Conservation (phyloP, 2,329 filamentous ascomycete genomes). For the Decorospora gaudefroyi region DNA sequence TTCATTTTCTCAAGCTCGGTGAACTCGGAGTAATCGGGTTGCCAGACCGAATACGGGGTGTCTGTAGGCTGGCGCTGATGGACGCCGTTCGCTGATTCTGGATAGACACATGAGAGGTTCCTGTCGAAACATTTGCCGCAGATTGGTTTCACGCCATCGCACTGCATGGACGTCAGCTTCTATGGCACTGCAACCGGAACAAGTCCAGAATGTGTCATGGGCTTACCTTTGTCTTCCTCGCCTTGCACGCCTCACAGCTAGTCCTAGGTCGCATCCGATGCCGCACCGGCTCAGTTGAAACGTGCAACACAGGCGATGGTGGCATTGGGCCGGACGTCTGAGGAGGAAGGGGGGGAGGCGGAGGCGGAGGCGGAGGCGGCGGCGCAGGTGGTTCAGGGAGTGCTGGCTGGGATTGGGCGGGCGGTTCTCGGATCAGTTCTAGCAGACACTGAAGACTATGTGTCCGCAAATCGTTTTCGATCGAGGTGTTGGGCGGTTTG, state of each 20-base stretch:
- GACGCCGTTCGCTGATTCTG: conserved; percentile 23
- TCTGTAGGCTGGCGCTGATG: conserved; percentile 24
- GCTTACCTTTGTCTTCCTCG: conserved; percentile 45
- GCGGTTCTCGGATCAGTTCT: conserved; percentile 42
- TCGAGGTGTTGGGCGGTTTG: conserved; percentile 40
- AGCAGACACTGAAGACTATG: conserved; percentile 47
- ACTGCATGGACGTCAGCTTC: conserved; percentile 31
- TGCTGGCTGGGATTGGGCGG: conserved; percentile 16
- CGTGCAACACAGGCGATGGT: conserved; percentile 3
- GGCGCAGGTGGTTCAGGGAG: conserved; percentile 22
- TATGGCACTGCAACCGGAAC: not conserved
- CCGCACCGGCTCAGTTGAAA: conserved; percentile 13
- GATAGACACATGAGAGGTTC: conserved; percentile 44
- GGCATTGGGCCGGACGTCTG: conserved; percentile 6
- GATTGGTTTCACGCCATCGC: conserved; percentile 42
- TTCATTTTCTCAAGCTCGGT: conserved; percentile 44
- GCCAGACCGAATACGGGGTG: conserved; percentile 19
- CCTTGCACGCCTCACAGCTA: conserved; percentile 45
- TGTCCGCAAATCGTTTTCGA: conserved; percentile 46
- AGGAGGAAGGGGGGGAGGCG: conserved; percentile 11
- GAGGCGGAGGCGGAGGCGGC: conserved; percentile 14
- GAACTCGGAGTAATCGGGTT: conserved; percentile 27
- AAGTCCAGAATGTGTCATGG: not conserved
- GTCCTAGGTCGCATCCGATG: conserved; percentile 34
- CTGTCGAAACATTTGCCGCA: conserved; percentile 45